Base-by-base conservation (phyloP, 1,139 yeast genomes). In the Pichia terricola region DNA sequence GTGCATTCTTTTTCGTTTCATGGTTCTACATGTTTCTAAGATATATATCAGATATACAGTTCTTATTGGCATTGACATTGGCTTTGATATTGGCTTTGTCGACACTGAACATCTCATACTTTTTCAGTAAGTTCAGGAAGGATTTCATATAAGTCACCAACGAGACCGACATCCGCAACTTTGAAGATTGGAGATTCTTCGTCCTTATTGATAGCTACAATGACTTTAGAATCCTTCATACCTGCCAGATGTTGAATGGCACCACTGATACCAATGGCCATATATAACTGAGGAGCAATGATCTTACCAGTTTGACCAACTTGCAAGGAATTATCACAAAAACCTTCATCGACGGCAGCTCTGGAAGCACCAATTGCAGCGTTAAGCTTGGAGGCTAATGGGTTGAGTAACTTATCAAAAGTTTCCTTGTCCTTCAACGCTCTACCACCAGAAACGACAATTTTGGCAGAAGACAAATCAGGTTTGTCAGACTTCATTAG, bases 241-340 rank as follows among this genome's bases (percentile, higher is more conserved):
- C 98, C 98, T 1, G 98, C 98, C 61, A 91, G 71, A 67, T 91
- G 97, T 67, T 91, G 98, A 57, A 91, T 91, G 38, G 98, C 98
- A 50, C 98, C 98, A 30, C 95, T 85, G 47, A 91, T 78, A 52
- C 98, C 98, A 38, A 89, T 80, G 4, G 96, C 97, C 45, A 91
- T 65, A 63, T 91, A 91, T 55, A 89, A 74, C 37, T 89, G 96
- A 22, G 98, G 98, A 3, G 98, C 97, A 41, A 91, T 95, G 45
- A 89, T 89, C 63, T 91, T 91, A 58, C 98, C 98, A 10, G 98
- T 91, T 68, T 91, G 98, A 44, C 98, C 98, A 49, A 91, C 91
- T 68, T 91, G 98, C 54, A 91, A 74, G n/a, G 97, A 88, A 67
- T 91, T 91, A 62, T 91, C 97, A 59, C 95, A 89, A 63, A 77